These are phyloP conservation scores for Leishmania amazonensis DNA, from an alignment of 208 protist genomes.

Conservation along the genomic window DNA sequence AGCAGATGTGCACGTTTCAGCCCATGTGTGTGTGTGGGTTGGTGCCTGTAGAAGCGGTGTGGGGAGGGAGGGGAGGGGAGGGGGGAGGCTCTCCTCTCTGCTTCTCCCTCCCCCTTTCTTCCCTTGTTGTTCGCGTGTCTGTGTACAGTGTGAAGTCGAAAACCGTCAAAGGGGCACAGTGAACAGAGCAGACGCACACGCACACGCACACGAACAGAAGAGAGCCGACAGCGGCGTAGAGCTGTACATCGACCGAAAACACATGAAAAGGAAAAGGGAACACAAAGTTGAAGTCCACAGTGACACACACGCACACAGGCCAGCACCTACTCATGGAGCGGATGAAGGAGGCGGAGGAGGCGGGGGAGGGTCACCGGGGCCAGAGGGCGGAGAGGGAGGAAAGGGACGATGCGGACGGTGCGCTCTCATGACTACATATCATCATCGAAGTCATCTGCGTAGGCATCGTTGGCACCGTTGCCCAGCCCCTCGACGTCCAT, in stretches of 20 bases:
- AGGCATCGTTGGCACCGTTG: slow-evolving; percentile 28
- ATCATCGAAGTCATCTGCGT: slow-evolving; percentile 42
- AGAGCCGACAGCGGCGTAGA: not conserved
- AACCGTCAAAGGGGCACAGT: no score
- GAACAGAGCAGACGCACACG: no score
- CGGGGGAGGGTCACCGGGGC: not conserved
- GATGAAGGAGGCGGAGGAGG: not conserved
- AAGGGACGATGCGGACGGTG: not conserved
- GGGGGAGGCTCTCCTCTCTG: not conserved
- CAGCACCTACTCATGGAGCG: not conserved
- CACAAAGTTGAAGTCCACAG: not conserved
- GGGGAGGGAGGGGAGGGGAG: not conserved
- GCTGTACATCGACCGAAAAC: not conserved
- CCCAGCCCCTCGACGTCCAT: slow-evolving; percentile 1
- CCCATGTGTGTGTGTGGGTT: not conserved
- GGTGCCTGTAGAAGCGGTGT: not conserved
- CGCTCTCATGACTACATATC: slow-evolving; percentile 15
- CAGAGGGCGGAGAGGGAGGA: not conserved
- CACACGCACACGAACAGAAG: not conserved
- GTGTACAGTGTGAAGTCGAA: not conserved
- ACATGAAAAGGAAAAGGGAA: not conserved
- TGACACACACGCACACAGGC: not conserved
- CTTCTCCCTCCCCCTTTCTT: no score
- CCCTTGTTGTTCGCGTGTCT: not conserved
- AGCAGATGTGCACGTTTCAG: no score